Evolutionary conservation across 2,329 filamentous ascomycete genomes (phyloP).

Genomic region (Verticillium zaregamsianum): DNA sequence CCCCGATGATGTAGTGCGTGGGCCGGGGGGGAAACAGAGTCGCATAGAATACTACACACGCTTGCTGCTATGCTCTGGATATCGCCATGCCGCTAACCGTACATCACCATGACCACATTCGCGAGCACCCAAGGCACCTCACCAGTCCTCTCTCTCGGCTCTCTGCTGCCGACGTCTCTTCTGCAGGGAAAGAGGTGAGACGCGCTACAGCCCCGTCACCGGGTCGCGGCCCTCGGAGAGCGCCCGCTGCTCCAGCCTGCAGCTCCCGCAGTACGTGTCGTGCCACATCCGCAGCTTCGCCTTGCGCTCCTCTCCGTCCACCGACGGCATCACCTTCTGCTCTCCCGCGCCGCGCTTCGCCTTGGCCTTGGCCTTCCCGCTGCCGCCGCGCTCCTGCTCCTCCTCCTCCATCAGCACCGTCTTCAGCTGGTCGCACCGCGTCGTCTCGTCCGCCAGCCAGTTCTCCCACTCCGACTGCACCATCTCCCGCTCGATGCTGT

Average conservation of each 20-base stretch:
- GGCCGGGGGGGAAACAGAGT: neutral
- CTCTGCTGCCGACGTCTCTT: neutral
- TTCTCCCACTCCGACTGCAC: slow-evolving; percentile 87
- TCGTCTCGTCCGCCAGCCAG: slow-evolving; percentile 78
- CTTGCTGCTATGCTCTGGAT: neutral
- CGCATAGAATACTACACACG: neutral
- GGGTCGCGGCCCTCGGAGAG: slow-evolving; percentile 18
- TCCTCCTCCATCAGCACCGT: slow-evolving; percentile 34
- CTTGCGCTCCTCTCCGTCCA: slow-evolving; percentile 22
- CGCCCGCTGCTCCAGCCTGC: slow-evolving; percentile 38
- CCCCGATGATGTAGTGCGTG: neutral
- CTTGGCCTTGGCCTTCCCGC: slow-evolving; percentile 1
- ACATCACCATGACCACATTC: neutral
- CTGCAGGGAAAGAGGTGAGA: neutral
- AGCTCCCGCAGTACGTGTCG: slow-evolving; percentile 53
- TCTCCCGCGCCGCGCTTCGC: slow-evolving; percentile 7
- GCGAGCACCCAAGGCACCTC: no score
- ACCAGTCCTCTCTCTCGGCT: neutral
- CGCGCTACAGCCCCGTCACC: neutral
- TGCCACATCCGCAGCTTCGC: slow-evolving; percentile 44
- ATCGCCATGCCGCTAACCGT: neutral
- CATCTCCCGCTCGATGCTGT: slow-evolving; percentile 83
- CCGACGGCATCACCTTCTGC: slow-evolving; percentile 27
- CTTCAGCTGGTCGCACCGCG: slow-evolving; percentile 64
- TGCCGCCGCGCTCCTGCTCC: slow-evolving; percentile 2